Evolutionary conservation across 441 rosid species (phyloP), one percentile per base, ranked within the genome.

Genomic region (Cnidoscolus chayamansa): DNA sequence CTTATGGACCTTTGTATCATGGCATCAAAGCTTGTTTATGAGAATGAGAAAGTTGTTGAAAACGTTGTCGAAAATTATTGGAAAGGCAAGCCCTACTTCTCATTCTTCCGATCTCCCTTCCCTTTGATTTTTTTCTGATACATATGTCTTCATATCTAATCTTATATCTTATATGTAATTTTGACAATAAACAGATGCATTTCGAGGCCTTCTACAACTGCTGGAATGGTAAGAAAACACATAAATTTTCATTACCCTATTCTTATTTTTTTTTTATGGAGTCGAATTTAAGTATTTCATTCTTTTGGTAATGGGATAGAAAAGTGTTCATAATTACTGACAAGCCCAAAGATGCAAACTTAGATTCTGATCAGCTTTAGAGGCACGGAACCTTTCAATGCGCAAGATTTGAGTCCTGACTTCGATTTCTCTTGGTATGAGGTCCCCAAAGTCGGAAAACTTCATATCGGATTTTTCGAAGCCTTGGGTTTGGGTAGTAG

Each of bases 401-500:
- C 74, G 2, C 31, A 49, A 32, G 74, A 71, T 17, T 31, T 47
- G 59, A 15, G 19, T 20, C 61, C 67, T 7, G 67, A 71, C 32
- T 60, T 71, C 9, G 74, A 71, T 60, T 61, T 71, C 79, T 91
- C 98, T 15, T 90, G 96, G 93, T 94, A 81, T 13, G 86, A 89
- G 76, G 72, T 94, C 60, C 96, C 93, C 0, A 71, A 80, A 68
- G 63, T 87, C 68, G 98, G 98, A 17, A 88, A 84, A 71, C 75
- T 91, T 62, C 96, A 93, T 60, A 86, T 86, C 83, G 94, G 97
- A 68, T 94, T 94, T 83, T 76, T 91, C 7, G 67, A 71, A 61
- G 74, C 67, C 3, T 16, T 71, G n/a, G 74, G 74, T 4, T 49
- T 71, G 8, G 74, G 74, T 6, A 48, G 11, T 37, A 71, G 74